Conservation (phyloP, 805 yeast genomes). For the Suhomyces xylopsoci region DNA sequence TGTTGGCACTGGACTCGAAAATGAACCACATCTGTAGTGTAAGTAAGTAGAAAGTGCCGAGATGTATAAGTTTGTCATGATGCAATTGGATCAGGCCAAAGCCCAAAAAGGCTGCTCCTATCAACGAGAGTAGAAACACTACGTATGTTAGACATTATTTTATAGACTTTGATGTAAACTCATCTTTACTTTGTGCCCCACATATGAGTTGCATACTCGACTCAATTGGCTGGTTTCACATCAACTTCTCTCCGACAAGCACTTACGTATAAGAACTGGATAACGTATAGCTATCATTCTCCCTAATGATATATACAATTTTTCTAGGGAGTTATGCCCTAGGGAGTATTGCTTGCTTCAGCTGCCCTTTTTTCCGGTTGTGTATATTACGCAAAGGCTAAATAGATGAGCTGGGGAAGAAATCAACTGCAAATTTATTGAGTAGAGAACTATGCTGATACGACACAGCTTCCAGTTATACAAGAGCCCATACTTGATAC, state of each 20-base stretch:
- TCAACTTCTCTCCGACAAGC: background rate
- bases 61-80: constrained; percentile 54
- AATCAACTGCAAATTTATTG: background rate
- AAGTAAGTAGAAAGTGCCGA: constrained; percentile 42
- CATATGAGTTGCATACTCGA: background rate
- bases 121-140: constrained; percentile 27
- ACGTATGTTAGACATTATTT: constrained; percentile 3
- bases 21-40: constrained; percentile 49
- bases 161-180: background rate
- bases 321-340: background rate
- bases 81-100: constrained; percentile 45
- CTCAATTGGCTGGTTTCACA: background rate
- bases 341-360: background rate
- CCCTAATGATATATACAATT: background rate
- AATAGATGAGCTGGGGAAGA: background rate
- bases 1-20: constrained; percentile 30
- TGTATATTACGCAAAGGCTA: background rate
- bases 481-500: background rate
- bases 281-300: constrained; percentile 3
- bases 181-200: background rate
- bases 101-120: constrained; percentile 45
- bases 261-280: constrained; percentile 10
- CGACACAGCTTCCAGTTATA: background rate
- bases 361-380: background rate
- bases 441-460: background rate